phyloP scores from a whole-genome alignment of 2,329 filamentous ascomycete species.

The Knufia fluminis region DNA sequence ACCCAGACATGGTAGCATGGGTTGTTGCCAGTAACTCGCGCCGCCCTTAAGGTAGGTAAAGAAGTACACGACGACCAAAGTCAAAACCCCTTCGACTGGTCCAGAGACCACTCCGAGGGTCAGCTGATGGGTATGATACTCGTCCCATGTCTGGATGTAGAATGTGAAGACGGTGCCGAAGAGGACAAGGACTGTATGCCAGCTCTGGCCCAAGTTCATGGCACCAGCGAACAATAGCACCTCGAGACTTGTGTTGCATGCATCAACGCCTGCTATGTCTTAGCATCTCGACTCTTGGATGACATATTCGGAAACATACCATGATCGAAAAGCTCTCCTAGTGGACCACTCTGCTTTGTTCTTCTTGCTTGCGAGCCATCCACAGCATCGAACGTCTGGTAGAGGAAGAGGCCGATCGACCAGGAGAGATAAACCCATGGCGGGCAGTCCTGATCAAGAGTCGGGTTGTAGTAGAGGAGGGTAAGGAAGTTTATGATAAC shows the following conservation, averaged over 20 bases:
- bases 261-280: conserved; percentile 60
- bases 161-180: conserved; percentile 89
- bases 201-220: conserved; percentile 87
- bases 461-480: conserved; percentile 92
- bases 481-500: conserved; percentile 84
- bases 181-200: conserved; percentile 74
- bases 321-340: conserved; percentile 96
- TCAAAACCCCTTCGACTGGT: conserved; percentile 87
- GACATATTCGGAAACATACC: conserved; percentile 39
- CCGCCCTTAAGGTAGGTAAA: conserved; percentile 79
- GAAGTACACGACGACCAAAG: conserved; percentile 70
- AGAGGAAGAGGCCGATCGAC: conserved; percentile 82
- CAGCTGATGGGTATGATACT: conserved; percentile 94
- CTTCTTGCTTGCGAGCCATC: conserved; percentile 88
- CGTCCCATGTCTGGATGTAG: conserved; percentile 98
- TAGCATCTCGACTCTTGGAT: conserved; percentile 5
- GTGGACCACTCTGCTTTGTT: conserved; percentile 82
- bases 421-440: conserved; percentile 91
- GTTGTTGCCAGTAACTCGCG: conserved; percentile 85
- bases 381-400: conserved; percentile 97
- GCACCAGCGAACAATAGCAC: conserved; percentile 83
- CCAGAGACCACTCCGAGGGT: conserved; percentile 88
- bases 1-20: conserved; percentile 63
- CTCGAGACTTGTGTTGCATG: conserved; percentile 89
- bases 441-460: conserved; percentile 84